Evolutionary conservation across 441 rosid genomes (phyloP), one percentile per base, ranked within the genome.

Genomic region (Aquilaria agallochum): DNA sequence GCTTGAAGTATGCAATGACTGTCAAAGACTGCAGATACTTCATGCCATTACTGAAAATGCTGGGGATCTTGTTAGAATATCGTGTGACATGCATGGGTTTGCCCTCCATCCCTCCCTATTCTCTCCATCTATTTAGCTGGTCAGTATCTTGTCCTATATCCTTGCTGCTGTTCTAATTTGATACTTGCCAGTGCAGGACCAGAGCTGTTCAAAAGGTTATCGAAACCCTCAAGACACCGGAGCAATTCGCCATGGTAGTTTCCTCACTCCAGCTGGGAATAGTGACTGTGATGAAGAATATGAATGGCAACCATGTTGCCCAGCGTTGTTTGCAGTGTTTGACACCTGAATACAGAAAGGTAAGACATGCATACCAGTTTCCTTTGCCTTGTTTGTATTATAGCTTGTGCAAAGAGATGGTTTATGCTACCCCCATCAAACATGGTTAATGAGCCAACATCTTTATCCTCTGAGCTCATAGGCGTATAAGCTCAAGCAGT

Each of bases 11-110:
- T 91, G 97, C 68, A 68, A 69, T 20, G 97, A 80, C 66, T 82
- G 77, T 62, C 97, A 91, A 68, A 64, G 71, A 31, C 83, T 83
- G 81, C 79, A 76, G 73, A 82, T 89, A 58, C 83, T 91, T 58
- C 68, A 76, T 52, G 72, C 75, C 66, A 80, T 85, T 56, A 73
- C 96, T 36, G 74, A 80, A 68, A 82, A 78, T 45, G 60, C 84
- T 45, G 89, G 86, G 59, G 72, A 80, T 40, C 90, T 91, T 66
- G 71, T 91, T 69, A 73, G 76, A 65, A 82, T 89, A 73, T 89
- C 96, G 31, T 91, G 94, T 66, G 90, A 87, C 72, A 82, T 82
- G 85, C 95, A 86, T 48, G 97, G 97, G 97, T 89, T 68, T 56
- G 78, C 11, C 14, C 63, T 69, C 71, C 64, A 46, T 40, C 69